Evolutionary conservation across 345 rosid genomes (phyloP).

Genomic region (Salix caprea): DNA sequence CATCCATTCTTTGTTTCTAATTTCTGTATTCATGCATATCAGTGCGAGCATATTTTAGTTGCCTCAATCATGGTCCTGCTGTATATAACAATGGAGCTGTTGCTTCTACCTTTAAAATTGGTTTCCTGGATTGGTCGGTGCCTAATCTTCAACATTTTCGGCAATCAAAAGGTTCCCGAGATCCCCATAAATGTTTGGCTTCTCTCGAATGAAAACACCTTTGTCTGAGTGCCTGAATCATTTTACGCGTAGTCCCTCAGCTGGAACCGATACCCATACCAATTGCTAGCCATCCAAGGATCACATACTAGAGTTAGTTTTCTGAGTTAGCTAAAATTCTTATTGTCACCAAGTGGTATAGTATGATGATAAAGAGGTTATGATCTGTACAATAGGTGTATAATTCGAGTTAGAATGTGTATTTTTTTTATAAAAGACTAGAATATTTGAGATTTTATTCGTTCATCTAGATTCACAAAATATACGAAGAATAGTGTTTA

Average conservation of each 20-base stretch:
- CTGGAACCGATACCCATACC: background rate
- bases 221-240: background rate
- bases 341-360: too few relatives aligned
- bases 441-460: too few relatives aligned
- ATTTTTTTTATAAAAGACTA: too few relatives aligned
- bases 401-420: too few relatives aligned
- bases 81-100: background rate
- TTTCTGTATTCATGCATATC: background rate
- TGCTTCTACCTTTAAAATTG: slow-evolving; percentile 11
- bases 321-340: too few relatives aligned
- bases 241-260: background rate
- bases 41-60: too few relatives aligned
- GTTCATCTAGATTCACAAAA: too few relatives aligned
- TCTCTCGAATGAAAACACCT: background rate
- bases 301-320: background rate
- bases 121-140: background rate
- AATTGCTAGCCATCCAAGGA: background rate
- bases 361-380: too few relatives aligned
- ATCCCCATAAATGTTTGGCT: background rate
- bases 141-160: background rate
- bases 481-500: too few relatives aligned
- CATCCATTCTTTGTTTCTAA: background rate
- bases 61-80: slow-evolving; percentile 3
- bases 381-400: too few relatives aligned
- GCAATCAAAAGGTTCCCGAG: background rate